A percentile compares a stretch with the other conserved stretches of the same genome.
Evolutionary conservation across 371 early-diverging fungal species (phyloP).

Genomic region (Pancytospora epiphaga): DNA sequence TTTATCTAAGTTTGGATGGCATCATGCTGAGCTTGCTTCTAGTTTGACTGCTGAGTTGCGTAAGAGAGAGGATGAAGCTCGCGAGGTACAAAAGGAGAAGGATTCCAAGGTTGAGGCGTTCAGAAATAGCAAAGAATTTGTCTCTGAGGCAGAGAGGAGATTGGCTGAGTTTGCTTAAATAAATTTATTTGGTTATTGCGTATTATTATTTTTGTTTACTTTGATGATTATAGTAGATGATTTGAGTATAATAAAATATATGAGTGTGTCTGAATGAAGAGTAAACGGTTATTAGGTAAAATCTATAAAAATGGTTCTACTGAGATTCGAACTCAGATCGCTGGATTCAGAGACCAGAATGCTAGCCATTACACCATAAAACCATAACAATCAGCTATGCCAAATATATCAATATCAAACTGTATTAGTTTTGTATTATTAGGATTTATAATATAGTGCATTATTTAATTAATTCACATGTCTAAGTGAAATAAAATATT

Average conservation of each 20-base stretch:
- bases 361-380: conserved; percentile 64
- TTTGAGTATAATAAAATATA: no score
- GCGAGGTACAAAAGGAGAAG: conserved; percentile 15
- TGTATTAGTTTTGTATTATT: no score
- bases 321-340: conserved; percentile 67
- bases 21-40: conserved; percentile 66
- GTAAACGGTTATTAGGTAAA: no score
- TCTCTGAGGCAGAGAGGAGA: conserved; percentile 41
- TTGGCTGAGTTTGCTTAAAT: conserved; percentile 39
- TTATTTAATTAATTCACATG: no score
- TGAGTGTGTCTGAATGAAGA: no score
- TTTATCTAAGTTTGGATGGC: conserved; percentile 93
- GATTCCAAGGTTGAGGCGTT: conserved; percentile 19
- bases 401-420: no score
- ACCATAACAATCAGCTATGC: conserved; percentile 50
- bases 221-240: no score
- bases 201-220: no score
- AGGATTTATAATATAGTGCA: no score
- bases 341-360: conserved; percentile 66
- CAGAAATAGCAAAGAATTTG: conserved; percentile 13
- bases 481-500: no score
- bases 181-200: conserved; percentile 8
- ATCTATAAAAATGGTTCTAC: conserved; percentile 63
- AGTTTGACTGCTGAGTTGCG: conserved; percentile 21
- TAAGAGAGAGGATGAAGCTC: conserved; percentile 35